Evolutionary conservation across 495 filamentous ascomycete genomes (phyloP), one percentile per base, ranked within the genome.

Genomic region (Opeltia flavorubescens): DNA sequence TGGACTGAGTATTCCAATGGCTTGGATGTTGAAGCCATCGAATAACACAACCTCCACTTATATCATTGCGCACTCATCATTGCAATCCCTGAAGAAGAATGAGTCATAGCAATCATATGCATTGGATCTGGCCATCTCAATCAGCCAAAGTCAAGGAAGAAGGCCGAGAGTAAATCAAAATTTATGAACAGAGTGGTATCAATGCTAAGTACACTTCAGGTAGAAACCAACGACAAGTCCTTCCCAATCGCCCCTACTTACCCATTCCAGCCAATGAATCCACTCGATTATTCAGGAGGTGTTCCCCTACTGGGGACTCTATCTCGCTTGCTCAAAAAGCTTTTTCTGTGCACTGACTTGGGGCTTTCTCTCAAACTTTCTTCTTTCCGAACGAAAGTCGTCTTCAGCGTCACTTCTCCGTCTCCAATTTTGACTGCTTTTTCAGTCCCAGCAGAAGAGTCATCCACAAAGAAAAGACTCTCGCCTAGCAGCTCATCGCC

Each of bases 401-500:
- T 86, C 59, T 74, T 79, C 42, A 93, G 62, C 1, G 71, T 66
- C 13, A 91, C 80, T 1, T 59, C 71, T 8, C 86, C 84, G 18
- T 61, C 66, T 11, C 88, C 88, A 44, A 83, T 76, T 15, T 61
- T 66, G 26, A 98, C 64, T 12, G 70, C 55, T 70, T 89, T 94
- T 53, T 94, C 86, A 31, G 75, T 70, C 17, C 79, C 78, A 2
- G 68, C 65, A 20, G 61, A 55, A 1, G 68, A 66, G 56, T 98
- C 89, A 46, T 84, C 84, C 12, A 98, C 80, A 57, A 93, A 89
- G 68, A 94, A 94, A n/a, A 81, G 52, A 0, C 70, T 74, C 54
- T 96, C 88, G 35, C 91, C 91, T 8, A 96, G 69, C 25, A 77
- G 70, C 36, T 82, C 77, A 55, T 94, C 89, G 31, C 84, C 78